Evolutionary conservation across 208 protist genomes (phyloP), one percentile per base, ranked within the genome.

Genomic region (Polymyxa betae): DNA sequence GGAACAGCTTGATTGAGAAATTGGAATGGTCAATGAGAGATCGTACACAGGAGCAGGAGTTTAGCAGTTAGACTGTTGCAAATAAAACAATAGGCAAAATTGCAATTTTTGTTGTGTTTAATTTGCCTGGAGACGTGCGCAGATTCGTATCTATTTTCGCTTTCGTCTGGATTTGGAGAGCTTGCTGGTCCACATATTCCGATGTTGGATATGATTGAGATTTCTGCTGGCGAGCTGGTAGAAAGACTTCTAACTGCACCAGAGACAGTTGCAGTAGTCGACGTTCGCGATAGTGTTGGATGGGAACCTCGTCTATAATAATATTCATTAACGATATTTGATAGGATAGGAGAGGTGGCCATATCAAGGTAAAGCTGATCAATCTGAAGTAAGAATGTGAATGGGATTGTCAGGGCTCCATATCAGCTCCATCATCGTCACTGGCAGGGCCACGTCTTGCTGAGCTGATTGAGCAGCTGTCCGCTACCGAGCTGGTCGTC

Each of bases 261-360:
- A 12, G 72, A 43, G 12, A 20, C 72, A n/a, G 72, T 82, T n/a
- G 72, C n/a, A 20, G 72, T 82, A 5, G 72, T 82, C 12, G 72
- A 82, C n/a, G 72, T 82, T 82, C 72, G 72, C 35, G 72, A 82
- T 43, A 43, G 49, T 60, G 49, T 60, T 29, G 24, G 49, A 24
- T 5, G 5, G 12, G 5, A 5, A 24, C 24, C 5, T 60, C 24
- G 49, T 29, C 49, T 60, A 24, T 5, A 60, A 24, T 5, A 29
- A 24, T 24, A 5, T 60, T 24, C 12, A 60, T 60, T 60, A 24
- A 60, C 24, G 5, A 24, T 24, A 5, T 5, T 60, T 60, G 49
- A 24, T 24, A 82, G 72, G 72, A 82, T 43, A 5, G n/a, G 35
- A 20, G 5, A 38, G 72, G 72, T 5, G 72, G 72, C 16, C 72